Conservation (phyloP, 2,329 filamentous ascomycete species). For the Cladosporium velox region DNA sequence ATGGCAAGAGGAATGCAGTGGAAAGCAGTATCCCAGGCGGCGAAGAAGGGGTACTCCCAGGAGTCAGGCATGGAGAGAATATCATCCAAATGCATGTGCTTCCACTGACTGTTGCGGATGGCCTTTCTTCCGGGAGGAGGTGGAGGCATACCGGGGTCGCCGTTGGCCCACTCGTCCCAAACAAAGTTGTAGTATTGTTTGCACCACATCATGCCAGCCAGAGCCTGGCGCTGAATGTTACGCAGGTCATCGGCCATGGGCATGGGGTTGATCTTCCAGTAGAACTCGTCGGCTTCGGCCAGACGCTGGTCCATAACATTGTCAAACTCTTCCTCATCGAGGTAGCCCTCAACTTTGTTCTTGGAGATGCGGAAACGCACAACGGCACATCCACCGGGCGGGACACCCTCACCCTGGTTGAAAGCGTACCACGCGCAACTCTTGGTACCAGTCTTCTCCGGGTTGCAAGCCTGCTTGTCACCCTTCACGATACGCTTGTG, state of each 20-base stretch:
- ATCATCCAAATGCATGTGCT: slow-evolving; percentile 91
- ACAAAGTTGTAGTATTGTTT: slow-evolving; percentile 97
- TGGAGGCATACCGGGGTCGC: slow-evolving; percentile 83
- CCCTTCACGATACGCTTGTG: slow-evolving; percentile 82
- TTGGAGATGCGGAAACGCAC: slow-evolving; percentile 87
- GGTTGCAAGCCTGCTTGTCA: slow-evolving; percentile 80
- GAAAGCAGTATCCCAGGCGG: slow-evolving; percentile 95
- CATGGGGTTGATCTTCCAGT: slow-evolving; percentile 86
- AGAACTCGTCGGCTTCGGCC: slow-evolving; percentile 95
- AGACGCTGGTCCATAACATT: slow-evolving; percentile 82
- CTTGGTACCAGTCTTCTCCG: slow-evolving; percentile 78
- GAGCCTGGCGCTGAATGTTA: slow-evolving; percentile 92
- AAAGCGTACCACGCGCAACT: slow-evolving; percentile 90
- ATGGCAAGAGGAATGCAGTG: slow-evolving; percentile 95
- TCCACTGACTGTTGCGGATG: slow-evolving; percentile 87
- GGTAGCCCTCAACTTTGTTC: slow-evolving; percentile 67
- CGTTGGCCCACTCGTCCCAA: slow-evolving; percentile 97
- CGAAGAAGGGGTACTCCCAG: slow-evolving; percentile 98
- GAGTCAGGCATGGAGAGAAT: slow-evolving; percentile 97
- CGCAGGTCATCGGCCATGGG: slow-evolving; percentile 92
- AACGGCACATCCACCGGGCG: slow-evolving; percentile 89
- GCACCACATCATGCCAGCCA: slow-evolving; percentile 97
- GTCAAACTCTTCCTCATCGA: slow-evolving; percentile 92
- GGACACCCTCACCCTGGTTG: slow-evolving; percentile 83
- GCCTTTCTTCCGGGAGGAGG: slow-evolving; percentile 78